Base-by-base conservation (phyloP, 148 eudicot genomes). In the Chenopodium formosanum region DNA sequence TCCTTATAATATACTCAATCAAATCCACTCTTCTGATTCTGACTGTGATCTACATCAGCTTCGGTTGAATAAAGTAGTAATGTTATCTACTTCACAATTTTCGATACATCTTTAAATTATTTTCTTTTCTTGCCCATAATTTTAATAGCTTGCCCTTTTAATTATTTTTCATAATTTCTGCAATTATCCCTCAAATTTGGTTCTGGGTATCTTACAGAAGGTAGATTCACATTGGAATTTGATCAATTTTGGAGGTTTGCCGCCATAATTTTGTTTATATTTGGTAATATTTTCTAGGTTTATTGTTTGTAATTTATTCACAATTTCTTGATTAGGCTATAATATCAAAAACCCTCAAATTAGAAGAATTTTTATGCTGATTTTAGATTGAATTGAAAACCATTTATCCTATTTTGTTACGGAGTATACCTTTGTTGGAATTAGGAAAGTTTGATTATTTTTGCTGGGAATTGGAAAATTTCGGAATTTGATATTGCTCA, bases 1-100 rank as follows among this genome's bases (percentile, higher is more conserved):
- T 82, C 80, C 79, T 79, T 82, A n/a, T 78, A 47, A 73, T 44
- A 78, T 60, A 81, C 84, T 85, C 84, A 66, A 78, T 40, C 87
- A 27, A 73, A 81, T 82, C 81, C 77, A 71, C 74, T 25, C 32
- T 72, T 79, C 69, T 50, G 60, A 9, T 10, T n/a, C 67, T 73
- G 79, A 78, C 75, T 78, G 69, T 56, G 81, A 63, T 81, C 82
- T 19, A 40, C 81, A 81, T 81, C 84, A 78, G 70, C 75, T 73
- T 78, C 48, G 16, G 14, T 12, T 23, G 44, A 58, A 53, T 29
- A 20, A 11, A 73, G 27, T 6, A 12, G 40, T 14, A 81, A 75
- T 82, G 67, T 75, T 82, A 82, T 82, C 82, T 70, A 13, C 76
- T 25, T 75, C 80, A 68, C 76, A 9, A 46, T 53, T 67, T 67